Percentiles rank a stretch among this genome's conserved stretches.
These are phyloP conservation scores for Saccharomyces hybrid DNA, from an alignment of 1,139 yeast species.

Conservation along the genomic window DNA sequence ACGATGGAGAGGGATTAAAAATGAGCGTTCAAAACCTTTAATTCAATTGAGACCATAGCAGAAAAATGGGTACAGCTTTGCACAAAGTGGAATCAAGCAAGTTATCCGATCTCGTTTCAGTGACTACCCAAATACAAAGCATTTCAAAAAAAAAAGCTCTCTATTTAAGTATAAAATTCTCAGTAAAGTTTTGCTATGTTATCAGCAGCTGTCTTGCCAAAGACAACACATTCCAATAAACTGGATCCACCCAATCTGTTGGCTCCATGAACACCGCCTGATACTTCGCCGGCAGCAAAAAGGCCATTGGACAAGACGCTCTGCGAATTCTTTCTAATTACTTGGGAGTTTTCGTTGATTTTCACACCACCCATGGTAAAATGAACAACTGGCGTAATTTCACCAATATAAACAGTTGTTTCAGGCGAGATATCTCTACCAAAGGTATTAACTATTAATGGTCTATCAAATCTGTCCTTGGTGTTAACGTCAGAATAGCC, in stretches of 20 bases:
- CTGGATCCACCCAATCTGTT: conserved; percentile 75
- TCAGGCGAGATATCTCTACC: conserved; percentile 14
- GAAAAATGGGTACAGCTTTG: no score
- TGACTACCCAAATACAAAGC: no score
- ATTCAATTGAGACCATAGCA: no score
- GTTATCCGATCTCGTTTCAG: no score
- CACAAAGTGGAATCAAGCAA: no score
- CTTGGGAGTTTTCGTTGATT: conserved; percentile 53
- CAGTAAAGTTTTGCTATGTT: conserved; percentile 23
- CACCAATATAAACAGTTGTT: conserved; percentile 32
- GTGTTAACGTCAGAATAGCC: conserved; percentile 37
- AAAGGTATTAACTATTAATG: conserved; percentile 29
- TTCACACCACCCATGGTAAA: conserved; percentile 84
- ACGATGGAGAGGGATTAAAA: no score
- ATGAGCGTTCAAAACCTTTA: no score
- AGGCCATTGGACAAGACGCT: conserved; percentile 47
- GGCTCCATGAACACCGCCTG: conserved; percentile 78
- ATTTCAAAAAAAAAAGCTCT: no score
- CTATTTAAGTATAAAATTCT: no score
- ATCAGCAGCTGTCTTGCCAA: conserved; percentile 46
- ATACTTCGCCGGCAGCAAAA: conserved; percentile 74
- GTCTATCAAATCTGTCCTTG: conserved; percentile 29
- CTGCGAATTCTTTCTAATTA: conserved; percentile 36
- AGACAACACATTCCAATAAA: conserved; percentile 69
- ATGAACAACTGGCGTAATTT: conserved; percentile 69